These are phyloP conservation scores for Pseudovirgaria hyperparasitica DNA, from an alignment of 2,329 filamentous ascomycete genomes.

Conservation along the genomic window DNA sequence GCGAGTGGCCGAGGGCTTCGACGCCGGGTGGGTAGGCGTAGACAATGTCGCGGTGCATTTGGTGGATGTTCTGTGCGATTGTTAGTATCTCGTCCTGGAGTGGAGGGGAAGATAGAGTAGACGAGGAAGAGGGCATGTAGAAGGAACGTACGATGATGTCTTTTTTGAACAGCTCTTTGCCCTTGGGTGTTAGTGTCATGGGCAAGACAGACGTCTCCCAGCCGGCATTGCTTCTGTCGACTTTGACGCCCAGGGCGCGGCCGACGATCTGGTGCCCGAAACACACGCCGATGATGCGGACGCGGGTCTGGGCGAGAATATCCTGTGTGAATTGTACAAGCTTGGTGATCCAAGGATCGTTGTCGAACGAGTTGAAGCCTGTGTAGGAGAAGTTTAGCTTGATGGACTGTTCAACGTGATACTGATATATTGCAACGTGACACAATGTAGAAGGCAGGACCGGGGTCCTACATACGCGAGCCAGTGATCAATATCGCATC, in stretches of 20 bases:
- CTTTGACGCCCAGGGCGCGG: conserved; percentile 54
- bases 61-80: conserved; percentile 50
- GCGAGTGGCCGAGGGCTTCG: conserved; percentile 50
- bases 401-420: neutral
- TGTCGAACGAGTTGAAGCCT: conserved; percentile 62
- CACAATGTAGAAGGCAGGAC: too few species aligned
- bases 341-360: conserved; percentile 62
- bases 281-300: conserved; percentile 68
- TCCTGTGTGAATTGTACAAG: conserved; percentile 56
- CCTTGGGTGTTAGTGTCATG: conserved; percentile 54
- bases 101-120: neutral
- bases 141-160: conserved; percentile 42
- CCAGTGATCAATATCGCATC: conserved; percentile 79
- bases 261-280: conserved; percentile 82
- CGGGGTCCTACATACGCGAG: conserved; percentile 36
- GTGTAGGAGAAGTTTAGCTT: conserved; percentile 7
- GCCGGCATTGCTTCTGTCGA: conserved; percentile 53
- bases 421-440: neutral
- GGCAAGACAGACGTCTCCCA: conserved; percentile 75
- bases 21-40: conserved; percentile 49
- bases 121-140: neutral
- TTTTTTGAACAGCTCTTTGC: conserved; percentile 57
- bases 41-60: conserved; percentile 79
- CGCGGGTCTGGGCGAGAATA: conserved; percentile 46
- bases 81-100: too few species aligned